A percentile compares a stretch with the other conserved stretches of the same genome.
Evolutionary conservation across 148 eudicot species (phyloP).

Genomic region (Vaccinium macrocarpon): DNA sequence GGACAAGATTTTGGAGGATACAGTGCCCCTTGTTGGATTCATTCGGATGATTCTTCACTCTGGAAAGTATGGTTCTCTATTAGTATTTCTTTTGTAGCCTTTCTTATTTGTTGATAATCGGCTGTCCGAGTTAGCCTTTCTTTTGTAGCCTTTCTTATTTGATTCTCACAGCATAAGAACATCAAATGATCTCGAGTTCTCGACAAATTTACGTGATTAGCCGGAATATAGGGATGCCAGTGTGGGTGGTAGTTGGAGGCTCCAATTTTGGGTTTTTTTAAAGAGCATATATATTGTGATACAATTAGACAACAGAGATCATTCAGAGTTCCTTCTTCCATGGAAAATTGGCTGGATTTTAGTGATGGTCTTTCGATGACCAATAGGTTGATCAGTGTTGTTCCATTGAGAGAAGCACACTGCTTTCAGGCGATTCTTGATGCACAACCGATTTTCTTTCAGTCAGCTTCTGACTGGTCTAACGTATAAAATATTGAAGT

Average conservation of each 20-base stretch:
- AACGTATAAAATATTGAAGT: background rate
- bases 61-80: conserved; percentile 49
- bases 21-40: conserved; percentile 89
- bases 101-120: background rate
- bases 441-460: background rate
- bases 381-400: too few species aligned
- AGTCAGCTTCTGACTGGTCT: background rate
- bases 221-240: background rate
- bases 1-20: conserved; percentile 77
- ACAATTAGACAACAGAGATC: background rate
- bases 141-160: too few species aligned
- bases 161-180: background rate
- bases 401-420: background rate
- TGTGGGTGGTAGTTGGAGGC: background rate
- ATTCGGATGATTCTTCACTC: conserved; percentile 95
- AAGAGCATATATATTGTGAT: background rate
- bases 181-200: background rate
- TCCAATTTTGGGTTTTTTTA: background rate
- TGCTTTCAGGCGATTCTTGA: background rate
- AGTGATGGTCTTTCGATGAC: too few species aligned
- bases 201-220: background rate
- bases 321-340: background rate
- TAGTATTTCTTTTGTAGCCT: too few species aligned
- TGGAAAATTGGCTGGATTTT: background rate
- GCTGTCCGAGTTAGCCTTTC: background rate